phyloP scores from a whole-genome alignment of 1,139 yeast species.

The Hanseniaspora sp. region DNA sequence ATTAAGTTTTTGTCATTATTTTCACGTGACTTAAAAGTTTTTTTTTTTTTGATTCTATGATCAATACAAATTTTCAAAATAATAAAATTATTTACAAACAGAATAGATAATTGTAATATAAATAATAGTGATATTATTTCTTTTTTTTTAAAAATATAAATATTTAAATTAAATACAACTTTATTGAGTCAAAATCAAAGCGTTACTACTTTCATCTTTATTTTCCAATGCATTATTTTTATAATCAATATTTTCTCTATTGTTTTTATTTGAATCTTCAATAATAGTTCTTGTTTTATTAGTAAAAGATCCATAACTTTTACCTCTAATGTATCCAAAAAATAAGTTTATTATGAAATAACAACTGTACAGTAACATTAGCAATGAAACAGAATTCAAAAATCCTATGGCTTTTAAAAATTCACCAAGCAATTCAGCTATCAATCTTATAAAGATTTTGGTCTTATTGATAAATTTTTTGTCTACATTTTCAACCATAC shows the following conservation, averaged over 20 bases:
- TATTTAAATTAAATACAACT: too few species aligned
- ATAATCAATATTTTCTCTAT: not conserved
- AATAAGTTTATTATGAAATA: slow-evolving; percentile 2
- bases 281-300: not conserved
- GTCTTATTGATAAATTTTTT: slow-evolving; percentile 11
- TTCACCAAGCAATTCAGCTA: not conserved
- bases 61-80: too few species aligned
- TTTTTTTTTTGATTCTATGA: too few species aligned
- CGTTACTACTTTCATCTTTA: not conserved
- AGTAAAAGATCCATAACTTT: slow-evolving; percentile 2
- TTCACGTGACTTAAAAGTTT: too few species aligned
- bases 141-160: too few species aligned
- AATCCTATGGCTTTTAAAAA: slow-evolving; percentile 2
- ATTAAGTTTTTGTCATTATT: too few species aligned
- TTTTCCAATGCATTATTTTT: too few species aligned
- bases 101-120: too few species aligned
- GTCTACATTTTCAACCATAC: slow-evolving; percentile 10
- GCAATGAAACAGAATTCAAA: slow-evolving; percentile 2
- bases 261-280: not conserved
- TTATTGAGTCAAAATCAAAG: slow-evolving; percentile 1
- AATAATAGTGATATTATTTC: too few species aligned
- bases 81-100: too few species aligned
- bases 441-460: not conserved
- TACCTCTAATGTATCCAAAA: slow-evolving; percentile 10
- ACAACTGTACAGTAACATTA: slow-evolving; percentile 8